Evolutionary conservation across 495 filamentous ascomycete species (phyloP).

Genomic region (Stereocaulon alpinum): DNA sequence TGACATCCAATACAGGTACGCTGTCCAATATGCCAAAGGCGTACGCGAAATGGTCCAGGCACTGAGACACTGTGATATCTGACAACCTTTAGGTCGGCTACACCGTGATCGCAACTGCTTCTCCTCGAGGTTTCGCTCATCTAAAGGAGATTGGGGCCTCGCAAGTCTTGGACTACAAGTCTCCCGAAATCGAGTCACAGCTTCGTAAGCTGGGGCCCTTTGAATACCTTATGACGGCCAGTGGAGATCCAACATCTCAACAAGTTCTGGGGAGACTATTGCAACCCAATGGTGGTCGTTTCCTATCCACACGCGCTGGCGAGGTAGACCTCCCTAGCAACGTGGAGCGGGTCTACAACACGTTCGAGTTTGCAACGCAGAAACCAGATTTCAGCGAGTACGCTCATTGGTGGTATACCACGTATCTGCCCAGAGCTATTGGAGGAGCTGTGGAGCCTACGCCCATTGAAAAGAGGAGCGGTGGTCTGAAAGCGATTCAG

Average conservation of each 20-base stretch:
- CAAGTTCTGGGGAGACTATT: neutral
- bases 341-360: neutral
- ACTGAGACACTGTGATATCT: neutral
- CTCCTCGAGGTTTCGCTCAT: neutral
- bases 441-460: neutral
- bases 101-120: neutral
- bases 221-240: slow-evolving; percentile 2
- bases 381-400: neutral
- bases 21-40: slow-evolving; percentile 3
- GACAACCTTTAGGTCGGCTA: neutral
- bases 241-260: slow-evolving; percentile 2
- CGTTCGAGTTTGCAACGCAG: neutral
- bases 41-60: neutral
- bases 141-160: neutral
- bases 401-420: neutral
- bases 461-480: neutral
- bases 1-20: neutral
- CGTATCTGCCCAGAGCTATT: neutral
- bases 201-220: neutral
- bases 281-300: neutral
- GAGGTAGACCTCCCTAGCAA: neutral
- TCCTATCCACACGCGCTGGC: neutral
- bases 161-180: neutral
- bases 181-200: neutral
- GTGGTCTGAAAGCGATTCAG: neutral